Base-by-base conservation (phyloP, 768 basidiomycete species). In the Agaricus subrufescens region DNA sequence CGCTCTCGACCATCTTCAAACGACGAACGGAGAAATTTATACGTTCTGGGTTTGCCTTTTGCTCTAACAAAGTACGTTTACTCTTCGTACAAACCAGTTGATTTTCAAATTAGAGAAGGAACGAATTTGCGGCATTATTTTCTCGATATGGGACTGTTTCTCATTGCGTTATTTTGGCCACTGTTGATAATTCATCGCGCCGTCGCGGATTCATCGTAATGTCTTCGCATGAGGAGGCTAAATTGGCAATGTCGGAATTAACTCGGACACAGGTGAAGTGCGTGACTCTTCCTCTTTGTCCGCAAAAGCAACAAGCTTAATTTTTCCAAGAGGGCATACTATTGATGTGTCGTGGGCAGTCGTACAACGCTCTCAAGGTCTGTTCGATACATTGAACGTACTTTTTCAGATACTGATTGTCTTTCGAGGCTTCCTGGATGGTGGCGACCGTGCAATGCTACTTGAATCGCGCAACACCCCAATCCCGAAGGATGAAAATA, bases 331-430 rank as follows among this genome's bases (percentile, higher is more conserved):
- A 64, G 87, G 89, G 6, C 85, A 91, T 63, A 75, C 78, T 19
- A 81, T 92, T 46, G 89, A 92, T 65, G 81, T 92, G 50, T 91
- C 89, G 5, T 92, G 89, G 89, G 90, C 89, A 15, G 89, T 92
- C 25, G 89, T 92, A 38, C 89, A 92, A 61, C 87, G 89, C 45
- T 92, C 89, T 59, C 84, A 87, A 77, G 89, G 89, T 87, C 12
- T 34, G 19, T 56, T 60, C 37, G 12, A 38, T 19, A 19, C 42
- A 12, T 37, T 40, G 9, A 46, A 2, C 46, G 11, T 4, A 10
- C 39, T 38, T 48, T 14, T 19, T 51, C 37, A 37, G 9, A 44
- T 7, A 38, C 47, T 54, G 38, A 15, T 51, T 52, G 58, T 60
- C 40, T 9, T 7, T 11, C 3, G 58, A 90, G 89, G 88, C 23